A percentile compares a stretch with the other conserved stretches of the same genome.
phyloP scores from a whole-genome alignment of 306 rosid genomes.

The Corylus avellana region DNA sequence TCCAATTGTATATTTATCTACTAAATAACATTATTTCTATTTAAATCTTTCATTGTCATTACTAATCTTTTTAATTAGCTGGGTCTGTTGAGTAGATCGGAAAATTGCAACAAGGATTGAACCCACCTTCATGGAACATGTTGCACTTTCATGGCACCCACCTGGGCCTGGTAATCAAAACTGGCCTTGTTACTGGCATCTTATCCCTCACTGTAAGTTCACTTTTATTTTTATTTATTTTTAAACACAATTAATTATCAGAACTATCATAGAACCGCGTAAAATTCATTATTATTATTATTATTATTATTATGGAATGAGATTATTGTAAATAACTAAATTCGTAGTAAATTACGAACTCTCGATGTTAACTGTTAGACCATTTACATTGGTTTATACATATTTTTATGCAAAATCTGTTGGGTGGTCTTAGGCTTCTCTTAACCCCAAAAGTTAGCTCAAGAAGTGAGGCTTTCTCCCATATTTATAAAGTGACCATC shows the following conservation, averaged over 20 bases:
- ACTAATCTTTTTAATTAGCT: constrained; percentile 4
- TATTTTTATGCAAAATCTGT: too few relatives aligned
- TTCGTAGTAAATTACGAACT: background rate
- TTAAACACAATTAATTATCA: too few relatives aligned
- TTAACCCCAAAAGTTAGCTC: too few relatives aligned
- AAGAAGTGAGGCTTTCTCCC: too few relatives aligned
- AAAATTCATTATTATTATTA: too few relatives aligned
- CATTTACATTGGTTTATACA: too few relatives aligned
- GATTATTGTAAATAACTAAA: background rate
- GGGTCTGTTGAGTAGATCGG: constrained; percentile 67
- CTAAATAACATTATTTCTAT: background rate
- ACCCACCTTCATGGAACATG: constrained; percentile 89
- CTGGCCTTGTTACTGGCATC: constrained; percentile 88
- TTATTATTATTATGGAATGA: background rate
- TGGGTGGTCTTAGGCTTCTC: too few relatives aligned
- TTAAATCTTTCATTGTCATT: background rate
- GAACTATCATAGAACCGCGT: too few relatives aligned
- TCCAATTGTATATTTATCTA: too few relatives aligned
- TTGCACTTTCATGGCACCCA: constrained; percentile 57
- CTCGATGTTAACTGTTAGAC: too few relatives aligned
- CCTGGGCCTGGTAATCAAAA: constrained; percentile 61
- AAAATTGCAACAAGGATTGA: constrained; percentile 72
- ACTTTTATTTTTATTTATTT: background rate
- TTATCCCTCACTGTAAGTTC: constrained; percentile 85
- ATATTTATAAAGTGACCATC: too few relatives aligned